Base-by-base conservation (phyloP, 495 filamentous ascomycete genomes). In the Clavariopsis aquatica region DNA sequence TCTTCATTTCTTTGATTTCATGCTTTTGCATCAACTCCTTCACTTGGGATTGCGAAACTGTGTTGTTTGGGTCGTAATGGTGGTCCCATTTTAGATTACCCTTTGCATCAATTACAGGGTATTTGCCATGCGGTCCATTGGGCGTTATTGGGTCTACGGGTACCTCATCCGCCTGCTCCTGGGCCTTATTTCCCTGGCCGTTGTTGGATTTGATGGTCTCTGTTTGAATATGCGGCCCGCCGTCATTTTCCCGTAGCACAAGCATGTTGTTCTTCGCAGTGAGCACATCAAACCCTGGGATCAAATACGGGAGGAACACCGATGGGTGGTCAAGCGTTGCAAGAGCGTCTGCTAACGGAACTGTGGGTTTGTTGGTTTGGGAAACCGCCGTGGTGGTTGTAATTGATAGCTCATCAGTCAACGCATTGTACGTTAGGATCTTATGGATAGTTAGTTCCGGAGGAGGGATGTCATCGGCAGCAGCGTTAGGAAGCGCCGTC, bases 241-340 rank as follows among this genome's bases (percentile, higher is more conserved):
- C 38, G 2, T 2, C n/a, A 17, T 17, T 43, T 24, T 59, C 58
- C 34, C 68, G 58, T 5, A 70, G 46, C 43, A 66, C 36, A 3
- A 70, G 54, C 46, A 64, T 23, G 22, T 70, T 41, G 9, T 31
- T 31, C 17, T 38, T 55, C 0, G 46, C 34, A 13, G 34, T 36
- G 19, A 66, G 28, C 27, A 64, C 45, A 3, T 63, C 59, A 55
- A 63, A 70, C 24, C 22, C 19, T 1, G 20, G 5, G 5, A 57
- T 57, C 5, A 70, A 23, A 52, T 70, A 58, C 9, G 68, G 68
- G 22, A 66, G 46, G 54, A 63, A 66, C 55, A 66, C 57, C 17
- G 29, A 28, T 7, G 68, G 62, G 27, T 43, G 17, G 22, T 41
- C 22, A 23, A 70, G 63, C 17, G 12, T 31, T 22, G 45, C 20